These are phyloP conservation scores for Blastobotrys attinorum DNA, from an alignment of 805 yeast genomes.

Conservation along the genomic window DNA sequence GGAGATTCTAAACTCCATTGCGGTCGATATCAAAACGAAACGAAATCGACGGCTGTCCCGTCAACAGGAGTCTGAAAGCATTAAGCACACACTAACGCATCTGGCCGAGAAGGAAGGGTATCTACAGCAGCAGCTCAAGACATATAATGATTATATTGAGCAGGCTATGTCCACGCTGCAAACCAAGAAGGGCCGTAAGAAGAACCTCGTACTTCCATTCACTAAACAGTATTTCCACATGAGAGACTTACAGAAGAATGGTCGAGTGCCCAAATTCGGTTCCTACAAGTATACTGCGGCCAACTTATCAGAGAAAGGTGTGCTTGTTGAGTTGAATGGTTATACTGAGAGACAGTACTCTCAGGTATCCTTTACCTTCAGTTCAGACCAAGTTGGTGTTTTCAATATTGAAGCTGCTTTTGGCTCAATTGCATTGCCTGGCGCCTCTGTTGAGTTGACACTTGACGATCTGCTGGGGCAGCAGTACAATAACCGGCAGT, in stretches of 20 bases:
- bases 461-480: constrained; percentile 63
- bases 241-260: constrained; percentile 56
- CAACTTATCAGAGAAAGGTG: constrained; percentile 64
- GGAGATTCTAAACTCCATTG: constrained; percentile 71
- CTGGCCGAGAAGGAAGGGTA: constrained; percentile 40
- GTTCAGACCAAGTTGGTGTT: constrained; percentile 64
- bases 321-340: constrained; percentile 55
- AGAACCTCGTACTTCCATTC: constrained; percentile 37
- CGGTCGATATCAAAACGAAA: constrained; percentile 62
- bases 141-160: constrained; percentile 42
- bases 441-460: constrained; percentile 44
- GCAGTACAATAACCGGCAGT: constrained; percentile 60
- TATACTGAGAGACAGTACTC: constrained; percentile 42
- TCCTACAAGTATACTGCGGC: constrained; percentile 70
- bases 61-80: constrained; percentile 37
- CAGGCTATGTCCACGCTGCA: constrained; percentile 45
- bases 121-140: constrained; percentile 34
- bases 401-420: constrained; percentile 70
- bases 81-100: constrained; percentile 37
- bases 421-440: constrained; percentile 53
- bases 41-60: constrained; percentile 43
- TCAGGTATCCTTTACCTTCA: constrained; percentile 64
- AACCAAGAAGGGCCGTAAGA: constrained; percentile 28
- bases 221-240: constrained; percentile 72
- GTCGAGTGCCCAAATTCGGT: constrained; percentile 67